Percentiles rank a stretch among this genome's conserved stretches.
Conservation (phyloP, 257 asterid species). For the Lavandula angustifolia region DNA sequence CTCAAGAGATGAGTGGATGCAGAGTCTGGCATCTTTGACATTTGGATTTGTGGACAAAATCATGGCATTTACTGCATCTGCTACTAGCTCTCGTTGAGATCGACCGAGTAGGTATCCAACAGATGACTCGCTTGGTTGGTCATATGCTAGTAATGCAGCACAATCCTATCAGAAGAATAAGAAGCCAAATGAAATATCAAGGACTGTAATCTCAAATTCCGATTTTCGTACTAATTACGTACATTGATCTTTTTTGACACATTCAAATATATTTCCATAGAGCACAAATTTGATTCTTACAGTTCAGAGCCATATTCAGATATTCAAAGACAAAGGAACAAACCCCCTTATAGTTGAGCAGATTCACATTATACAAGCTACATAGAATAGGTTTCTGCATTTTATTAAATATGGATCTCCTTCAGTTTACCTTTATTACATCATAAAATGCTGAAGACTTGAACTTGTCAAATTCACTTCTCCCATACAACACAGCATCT, state of each 20-base stretch:
- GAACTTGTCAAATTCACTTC: conserved; percentile 71
- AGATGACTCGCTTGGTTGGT: conserved; percentile 63
- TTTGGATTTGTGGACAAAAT: conserved; percentile 66
- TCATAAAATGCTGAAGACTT: conserved; percentile 55
- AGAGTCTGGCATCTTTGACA: conserved; percentile 42
- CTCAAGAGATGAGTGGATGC: conserved; percentile 80
- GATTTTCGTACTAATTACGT: neutral
- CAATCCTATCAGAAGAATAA: conserved; percentile 61
- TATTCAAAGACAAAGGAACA: too few relatives aligned
- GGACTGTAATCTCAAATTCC: conserved; percentile 7
- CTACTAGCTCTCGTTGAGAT: conserved; percentile 82
- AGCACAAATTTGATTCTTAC: neutral
- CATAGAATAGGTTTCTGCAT: too few relatives aligned
- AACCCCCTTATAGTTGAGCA: too few relatives aligned
- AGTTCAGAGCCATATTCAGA: too few relatives aligned
- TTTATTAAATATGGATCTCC: neutral
- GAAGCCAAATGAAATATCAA: neutral
- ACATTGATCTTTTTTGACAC: neutral
- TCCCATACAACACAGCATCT: conserved; percentile 71
- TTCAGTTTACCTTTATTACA: conserved; percentile 60
- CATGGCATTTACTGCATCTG: conserved; percentile 84
- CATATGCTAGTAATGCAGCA: conserved; percentile 87
- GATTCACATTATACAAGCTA: too few relatives aligned
- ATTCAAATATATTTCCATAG: neutral
- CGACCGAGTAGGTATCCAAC: conserved; percentile 84